Percentiles rank a stretch among this genome's conserved stretches.
Evolutionary conservation across 257 asterid species (phyloP).

Genomic region (Penstemon eatonii): DNA sequence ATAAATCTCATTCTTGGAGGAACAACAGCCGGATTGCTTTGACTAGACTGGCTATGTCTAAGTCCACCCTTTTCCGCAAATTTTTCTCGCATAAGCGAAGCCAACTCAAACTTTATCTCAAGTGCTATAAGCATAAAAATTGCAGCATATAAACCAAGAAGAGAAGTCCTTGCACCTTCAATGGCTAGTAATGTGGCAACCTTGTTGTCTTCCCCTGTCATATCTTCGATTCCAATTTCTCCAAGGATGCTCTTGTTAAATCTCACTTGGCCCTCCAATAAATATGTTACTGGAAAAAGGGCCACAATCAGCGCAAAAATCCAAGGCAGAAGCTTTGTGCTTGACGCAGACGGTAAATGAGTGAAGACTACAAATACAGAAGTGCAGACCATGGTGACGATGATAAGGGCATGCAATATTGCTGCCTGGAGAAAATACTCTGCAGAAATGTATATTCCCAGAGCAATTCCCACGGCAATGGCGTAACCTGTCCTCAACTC

Average conservation of each 20-base stretch:
- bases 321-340: conserved; percentile 96
- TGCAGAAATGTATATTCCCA: conserved; percentile 88
- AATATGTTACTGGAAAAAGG: conserved; percentile 93
- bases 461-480: conserved; percentile 77
- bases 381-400: conserved; percentile 90
- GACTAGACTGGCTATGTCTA: conserved; percentile 72
- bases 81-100: conserved; percentile 80
- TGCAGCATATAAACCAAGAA: conserved; percentile 92
- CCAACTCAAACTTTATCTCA: conserved; percentile 96
- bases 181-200: conserved; percentile 78
- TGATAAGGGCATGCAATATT: conserved; percentile 75
- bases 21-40: conserved; percentile 58
- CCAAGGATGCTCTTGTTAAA: conserved; percentile 58
- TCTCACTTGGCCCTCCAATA: conserved; percentile 93
- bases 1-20: conserved; percentile 90
- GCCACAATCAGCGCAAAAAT: conserved; percentile 94
- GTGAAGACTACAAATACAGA: conserved; percentile 90
- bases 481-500: conserved; percentile 82
- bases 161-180: conserved; percentile 96
- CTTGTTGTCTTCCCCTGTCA: conserved; percentile 72
- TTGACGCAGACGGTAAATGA: conserved; percentile 91
- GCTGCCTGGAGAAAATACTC: conserved; percentile 93
- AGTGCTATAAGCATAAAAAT: conserved; percentile 93
- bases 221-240: conserved; percentile 48
- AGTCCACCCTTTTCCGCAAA: conserved; percentile 63